Base-by-base conservation (phyloP, 768 basidiomycete genomes). In the Tylopilus felleus region DNA sequence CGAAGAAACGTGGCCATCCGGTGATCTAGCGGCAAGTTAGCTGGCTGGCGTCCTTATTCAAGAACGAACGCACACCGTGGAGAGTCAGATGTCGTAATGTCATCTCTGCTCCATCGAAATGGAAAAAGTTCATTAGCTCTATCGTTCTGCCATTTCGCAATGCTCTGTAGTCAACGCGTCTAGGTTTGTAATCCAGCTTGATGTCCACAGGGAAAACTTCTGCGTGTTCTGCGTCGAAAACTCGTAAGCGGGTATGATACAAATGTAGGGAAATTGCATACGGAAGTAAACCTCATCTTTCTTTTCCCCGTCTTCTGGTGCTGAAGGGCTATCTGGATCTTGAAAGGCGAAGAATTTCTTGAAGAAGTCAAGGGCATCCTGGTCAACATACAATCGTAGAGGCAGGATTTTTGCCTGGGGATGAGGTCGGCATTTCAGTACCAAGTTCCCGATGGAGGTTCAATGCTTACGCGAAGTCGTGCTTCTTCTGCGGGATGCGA, bases 91-190 rank as follows among this genome's bases (percentile, higher is more conserved):
- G 94, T 52, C 97, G 80, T 49, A 99, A 71, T 0, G 94, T 97
- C 93, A 99, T 98, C 71, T 98, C 97, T 4, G 96, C 90, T 1
- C 93, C 95, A 62, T 98, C 97, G 60, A 98, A 99, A 72, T 98
- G 95, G 86, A 99, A 99, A 71, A 99, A 98, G 68, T 99, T 99
- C 96, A 99, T 98, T 43, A 99, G 73, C 66, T 99, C 97, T 56
- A 96, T 96, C 0, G 93, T 94, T 70, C 80, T 84, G 14, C 97
- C 97, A 56, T 94, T 88, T 36, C 85, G 81, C 53, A 99, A 75
- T 9, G 95, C 97, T 57, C 84, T 76, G 68, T 98, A 97, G 69
- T 98, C 93, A 19, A 99, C 95, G 7, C 95, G 84, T 44, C 98
- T 90, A 49, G 97, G 97, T 68, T 99, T 99, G 72, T 98, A 99